These are phyloP conservation scores for Hygrocybe punicea DNA, from an alignment of 768 basidiomycete species.

Conservation along the genomic window DNA sequence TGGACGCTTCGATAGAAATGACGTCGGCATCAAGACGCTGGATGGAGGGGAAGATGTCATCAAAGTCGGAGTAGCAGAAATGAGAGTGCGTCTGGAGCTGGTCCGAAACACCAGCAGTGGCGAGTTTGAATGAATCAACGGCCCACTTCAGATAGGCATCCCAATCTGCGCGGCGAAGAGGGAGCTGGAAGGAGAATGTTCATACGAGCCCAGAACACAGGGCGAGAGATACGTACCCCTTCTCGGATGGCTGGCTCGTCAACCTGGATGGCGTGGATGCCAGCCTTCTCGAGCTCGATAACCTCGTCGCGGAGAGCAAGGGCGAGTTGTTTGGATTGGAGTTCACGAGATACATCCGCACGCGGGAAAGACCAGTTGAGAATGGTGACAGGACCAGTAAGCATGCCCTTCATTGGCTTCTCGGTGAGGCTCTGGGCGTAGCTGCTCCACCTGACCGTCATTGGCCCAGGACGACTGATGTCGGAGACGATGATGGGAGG, in stretches of 20 bases:
- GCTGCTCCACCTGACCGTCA: constrained; percentile 95
- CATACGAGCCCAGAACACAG: no score
- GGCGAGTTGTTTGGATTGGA: constrained; percentile 97
- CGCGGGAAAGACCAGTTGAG: constrained; percentile 99
- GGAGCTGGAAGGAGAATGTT: no score
- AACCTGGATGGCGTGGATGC: constrained; percentile 97
- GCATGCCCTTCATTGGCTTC: constrained; percentile 99
- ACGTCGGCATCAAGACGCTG: constrained; percentile 96
- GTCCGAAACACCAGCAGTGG: constrained; percentile 94
- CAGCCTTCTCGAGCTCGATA: constrained; percentile 92
- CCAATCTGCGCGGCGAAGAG: constrained; percentile 96
- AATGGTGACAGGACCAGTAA: constrained; percentile 97
- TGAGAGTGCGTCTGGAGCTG: constrained; percentile 97
- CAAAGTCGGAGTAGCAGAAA: constrained; percentile 99
- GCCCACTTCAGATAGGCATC: constrained; percentile 96
- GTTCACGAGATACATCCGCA: constrained; percentile 91
- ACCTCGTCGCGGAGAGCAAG: constrained; percentile 98
- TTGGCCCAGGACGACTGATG: constrained; percentile 85
- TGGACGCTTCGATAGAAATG: constrained; percentile 98
- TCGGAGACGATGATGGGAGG: constrained; percentile 98
- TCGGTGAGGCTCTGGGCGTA: constrained; percentile 93
- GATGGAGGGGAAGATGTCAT: constrained; percentile 97
- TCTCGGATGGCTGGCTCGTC: constrained; percentile 99
- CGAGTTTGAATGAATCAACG: constrained; percentile 96
- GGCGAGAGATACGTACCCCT: constrained; percentile 60